Base-by-base conservation (phyloP, 2,329 filamentous ascomycete genomes). In the Fusarium pilosicola region DNA sequence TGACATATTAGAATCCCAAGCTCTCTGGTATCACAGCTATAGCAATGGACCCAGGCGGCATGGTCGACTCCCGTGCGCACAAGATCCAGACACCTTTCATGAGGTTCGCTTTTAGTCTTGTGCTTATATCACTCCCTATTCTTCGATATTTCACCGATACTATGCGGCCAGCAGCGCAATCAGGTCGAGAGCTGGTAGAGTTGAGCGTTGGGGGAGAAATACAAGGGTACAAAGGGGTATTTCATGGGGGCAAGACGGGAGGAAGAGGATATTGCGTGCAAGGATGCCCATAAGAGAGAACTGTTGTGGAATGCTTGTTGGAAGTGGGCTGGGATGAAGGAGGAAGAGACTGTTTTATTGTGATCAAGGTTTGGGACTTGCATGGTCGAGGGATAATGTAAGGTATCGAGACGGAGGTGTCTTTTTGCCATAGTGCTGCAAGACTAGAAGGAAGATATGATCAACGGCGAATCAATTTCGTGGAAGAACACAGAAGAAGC, bases 31-130 rank as follows among this genome's bases (percentile, higher is more conserved):
- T 78, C 6, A 74, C 71, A 30, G 77, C 61, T 7, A 64, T 60
- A 22, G 71, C 76, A 8, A 73, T 78, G 62, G 77, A 79, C 7
- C 77, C 77, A 4, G 65, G 76, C 17, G 70, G 73, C 3, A 61
- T 78, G 17, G 55, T 75, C 9, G 77, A 78, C 36, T 78, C 77
- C 1, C 66, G 77, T 6, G 74, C 68, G 0, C 68, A 77, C 38
- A 34, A 24, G 7, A 42, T 67, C 1, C 75, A 76, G 22, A 77
- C 58, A 18, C 52, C 54, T 3, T 7, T 18, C 1, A 28, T 75
- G 4, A 42, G 67, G 13, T 12, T 48, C 3, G n/a, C 57, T 0
- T 69, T 77, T 12, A 20, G 45, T 1, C 13, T 64, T 0, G 22
- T 64, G 1, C 42, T 44, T 3, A 4, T 45, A 1, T 32, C 62